These are phyloP conservation scores for Picochlorum sp. DNA, from an alignment of 139 green algal species.

Conservation along the genomic window DNA sequence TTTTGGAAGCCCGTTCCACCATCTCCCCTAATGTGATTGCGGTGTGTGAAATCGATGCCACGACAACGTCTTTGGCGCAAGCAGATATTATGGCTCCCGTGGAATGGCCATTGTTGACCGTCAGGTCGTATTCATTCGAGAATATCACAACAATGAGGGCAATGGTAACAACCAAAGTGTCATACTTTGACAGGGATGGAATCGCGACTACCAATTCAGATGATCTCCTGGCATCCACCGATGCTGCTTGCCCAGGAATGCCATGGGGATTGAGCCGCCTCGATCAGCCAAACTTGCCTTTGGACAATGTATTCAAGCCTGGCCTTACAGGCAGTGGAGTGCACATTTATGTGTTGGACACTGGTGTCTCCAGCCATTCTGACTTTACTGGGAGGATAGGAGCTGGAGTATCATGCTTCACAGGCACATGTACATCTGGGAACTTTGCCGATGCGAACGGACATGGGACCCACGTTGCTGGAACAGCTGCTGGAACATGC, in stretches of 20 bases:
- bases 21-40: not conserved
- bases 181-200: conserved; percentile 2
- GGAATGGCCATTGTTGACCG: conserved; percentile 1
- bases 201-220: not conserved
- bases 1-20: not conserved
- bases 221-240: not conserved
- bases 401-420: not conserved
- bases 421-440: not conserved
- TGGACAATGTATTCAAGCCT: conserved; percentile 7
- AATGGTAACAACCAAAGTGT: not conserved
- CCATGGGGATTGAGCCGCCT: not conserved
- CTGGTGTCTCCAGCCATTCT: conserved; percentile 36
- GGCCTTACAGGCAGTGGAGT: not conserved
- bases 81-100: not conserved
- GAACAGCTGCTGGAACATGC: conserved; percentile 36
- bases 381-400: conserved; percentile 33
- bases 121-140: not conserved
- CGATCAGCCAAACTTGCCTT: conserved; percentile 8
- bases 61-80: not conserved
- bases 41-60: not conserved
- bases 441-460: conserved; percentile 38
- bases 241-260: not conserved
- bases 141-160: conserved; percentile 2
- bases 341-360: conserved; percentile 45
- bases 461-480: conserved; percentile 58